Conservation (phyloP, 2,329 filamentous ascomycete genomes). For the Balansia obtecta region DNA sequence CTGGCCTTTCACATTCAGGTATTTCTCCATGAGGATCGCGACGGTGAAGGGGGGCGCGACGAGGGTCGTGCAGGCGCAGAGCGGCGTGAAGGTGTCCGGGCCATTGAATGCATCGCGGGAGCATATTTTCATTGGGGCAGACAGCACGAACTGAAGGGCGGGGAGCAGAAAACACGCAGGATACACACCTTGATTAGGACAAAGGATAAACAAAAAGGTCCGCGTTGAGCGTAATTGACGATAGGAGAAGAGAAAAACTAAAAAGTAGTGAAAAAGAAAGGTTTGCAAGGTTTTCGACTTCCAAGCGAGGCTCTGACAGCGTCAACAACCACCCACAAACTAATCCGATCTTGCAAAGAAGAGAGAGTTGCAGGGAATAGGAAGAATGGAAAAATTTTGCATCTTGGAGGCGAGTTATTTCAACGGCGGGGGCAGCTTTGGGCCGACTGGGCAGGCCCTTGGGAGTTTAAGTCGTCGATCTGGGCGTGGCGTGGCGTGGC, state of each 20-base stretch:
- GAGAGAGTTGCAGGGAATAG: not conserved
- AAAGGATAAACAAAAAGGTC: not conserved
- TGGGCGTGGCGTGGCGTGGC: not conserved
- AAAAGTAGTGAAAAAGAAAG: not conserved
- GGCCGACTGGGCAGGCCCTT: not conserved
- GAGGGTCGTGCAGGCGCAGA: not conserved
- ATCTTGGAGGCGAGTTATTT: slow-evolving; percentile 2
- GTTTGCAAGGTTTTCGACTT: slow-evolving; percentile 1
- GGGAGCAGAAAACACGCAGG: not conserved
- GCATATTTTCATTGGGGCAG: slow-evolving; percentile 2
- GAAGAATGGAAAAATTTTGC: slow-evolving; percentile 5
- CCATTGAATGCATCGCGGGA: slow-evolving; percentile 3
- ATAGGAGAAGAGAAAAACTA: not conserved
- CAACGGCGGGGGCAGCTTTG: slow-evolving; percentile 2
- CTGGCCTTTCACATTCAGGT: not conserved
- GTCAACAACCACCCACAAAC: slow-evolving; percentile 7
- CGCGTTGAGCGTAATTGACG: not conserved
- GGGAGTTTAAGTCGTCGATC: not conserved
- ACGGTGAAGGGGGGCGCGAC: no score
- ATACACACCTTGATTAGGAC: slow-evolving; percentile 4
- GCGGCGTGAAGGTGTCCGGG: not conserved
- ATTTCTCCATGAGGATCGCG: not conserved
- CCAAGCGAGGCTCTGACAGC: slow-evolving; percentile 6
- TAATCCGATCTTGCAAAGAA: slow-evolving; percentile 5
- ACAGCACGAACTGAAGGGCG: not conserved